These are phyloP conservation scores for Leishmania arabica DNA, from an alignment of 208 protist species.

Conservation along the genomic window DNA sequence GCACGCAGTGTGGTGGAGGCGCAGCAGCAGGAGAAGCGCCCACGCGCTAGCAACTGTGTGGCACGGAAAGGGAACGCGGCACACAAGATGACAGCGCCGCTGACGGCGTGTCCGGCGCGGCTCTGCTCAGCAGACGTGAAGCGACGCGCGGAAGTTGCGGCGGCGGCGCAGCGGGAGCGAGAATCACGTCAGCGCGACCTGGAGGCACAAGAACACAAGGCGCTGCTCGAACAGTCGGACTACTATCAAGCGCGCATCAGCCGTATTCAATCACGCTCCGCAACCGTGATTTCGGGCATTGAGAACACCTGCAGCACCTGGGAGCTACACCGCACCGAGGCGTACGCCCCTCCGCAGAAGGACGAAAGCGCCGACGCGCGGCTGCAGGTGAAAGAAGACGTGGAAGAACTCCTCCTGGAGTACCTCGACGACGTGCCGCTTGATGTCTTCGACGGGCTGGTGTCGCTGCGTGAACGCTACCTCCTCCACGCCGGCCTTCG, in stretches of 20 bases:
- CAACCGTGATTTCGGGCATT: slow-evolving; percentile 39
- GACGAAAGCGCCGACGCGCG: slow-evolving; percentile 2
- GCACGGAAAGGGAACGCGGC: neutral
- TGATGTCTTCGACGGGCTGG: slow-evolving; percentile 57
- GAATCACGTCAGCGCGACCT: slow-evolving; percentile 14
- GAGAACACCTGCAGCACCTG: slow-evolving; percentile 55
- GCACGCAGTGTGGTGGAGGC: slow-evolving; percentile 29
- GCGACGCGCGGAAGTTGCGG: slow-evolving; percentile 13
- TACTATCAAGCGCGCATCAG: slow-evolving; percentile 45
- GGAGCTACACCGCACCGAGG: slow-evolving; percentile 57
- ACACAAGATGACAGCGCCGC: neutral
- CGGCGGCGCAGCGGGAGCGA: slow-evolving; percentile 16
- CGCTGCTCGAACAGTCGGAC: slow-evolving; percentile 46
- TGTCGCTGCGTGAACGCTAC: slow-evolving; percentile 73
- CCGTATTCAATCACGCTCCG: slow-evolving; percentile 33
- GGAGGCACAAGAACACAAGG: slow-evolving; percentile 27
- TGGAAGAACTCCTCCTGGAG: slow-evolving; percentile 62
- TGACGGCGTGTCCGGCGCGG: slow-evolving; percentile 5
- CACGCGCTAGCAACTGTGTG: neutral
- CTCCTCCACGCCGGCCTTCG: slow-evolving; percentile 41
- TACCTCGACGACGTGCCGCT: slow-evolving; percentile 61
- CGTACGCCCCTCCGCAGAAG: slow-evolving; percentile 29
- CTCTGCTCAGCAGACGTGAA: slow-evolving; percentile 6
- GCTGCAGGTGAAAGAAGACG: slow-evolving; percentile 20
- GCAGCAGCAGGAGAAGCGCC: slow-evolving; percentile 12